Base-by-base conservation (phyloP, 2,329 filamentous ascomycete species). In the Diaporthe caulivora region DNA sequence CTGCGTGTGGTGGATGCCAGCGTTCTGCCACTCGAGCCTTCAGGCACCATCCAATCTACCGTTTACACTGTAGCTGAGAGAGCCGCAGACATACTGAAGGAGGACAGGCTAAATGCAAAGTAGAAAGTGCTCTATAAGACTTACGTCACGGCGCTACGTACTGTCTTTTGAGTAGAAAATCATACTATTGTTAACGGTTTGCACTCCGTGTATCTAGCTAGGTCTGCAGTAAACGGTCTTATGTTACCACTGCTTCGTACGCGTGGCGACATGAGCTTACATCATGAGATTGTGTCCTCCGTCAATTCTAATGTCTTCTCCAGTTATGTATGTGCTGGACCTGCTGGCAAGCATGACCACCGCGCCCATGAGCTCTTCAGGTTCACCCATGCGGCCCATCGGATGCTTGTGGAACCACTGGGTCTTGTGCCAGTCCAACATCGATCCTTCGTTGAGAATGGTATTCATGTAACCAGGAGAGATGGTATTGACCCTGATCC, bases 401-500 rank as follows among this genome's bases (percentile, higher is more conserved):
- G 92, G 92, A 78, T 91, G 91, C 71, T 90, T 83, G 44, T 82
- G 83, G 29, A 84, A 84, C 92, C 92, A 94, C 2, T 87, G 84
- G 40, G 83, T 82, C 72, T 89, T 84, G 49, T 87, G 86, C 49
- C 85, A 84, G 15, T 85, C 85, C 60, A 94, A 80, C 0, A 88
- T 89, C 10, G 88, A 86, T 0, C 92, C 91, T 74, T 91, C 91
- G 78, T 94, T 95, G 62, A 95, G 82, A 17, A 94, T 89, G 0
- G 92, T 94, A 78, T 94, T 92, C 90, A 95, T 94, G 77, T 95
- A 95, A 0, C 93, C 93, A 0, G 93, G 93, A 51, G 87, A 91
- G 57, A 95, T 86, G 24, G 86, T 89, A 77, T 95, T 95, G 7
- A 93, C 91, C 3, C 92, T 83, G 74, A 95, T 93, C 0, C 93